Conservation (phyloP, 164 flowering plant species). For the Amborella trichopoda region DNA sequence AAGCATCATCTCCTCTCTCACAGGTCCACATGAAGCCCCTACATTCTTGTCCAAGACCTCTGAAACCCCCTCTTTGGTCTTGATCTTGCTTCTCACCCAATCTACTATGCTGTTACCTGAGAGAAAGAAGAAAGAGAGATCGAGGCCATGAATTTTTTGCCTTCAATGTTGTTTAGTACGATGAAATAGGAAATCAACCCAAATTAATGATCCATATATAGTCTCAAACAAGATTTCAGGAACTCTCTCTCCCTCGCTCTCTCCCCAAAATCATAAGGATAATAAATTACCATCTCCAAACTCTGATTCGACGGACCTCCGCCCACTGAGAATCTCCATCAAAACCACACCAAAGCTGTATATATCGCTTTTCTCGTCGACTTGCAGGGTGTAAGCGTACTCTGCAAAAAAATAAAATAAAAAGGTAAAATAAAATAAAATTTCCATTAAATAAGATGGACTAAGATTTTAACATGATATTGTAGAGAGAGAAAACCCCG, state of each 20-base stretch:
- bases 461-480: too few relatives aligned
- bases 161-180: too few relatives aligned
- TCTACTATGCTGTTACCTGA: constrained; percentile 95
- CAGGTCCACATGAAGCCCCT: constrained; percentile 54
- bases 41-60: constrained; percentile 73
- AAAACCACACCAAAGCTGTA: constrained; percentile 89
- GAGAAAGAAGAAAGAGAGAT: too few relatives aligned
- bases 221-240: too few relatives aligned
- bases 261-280: too few relatives aligned
- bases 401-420: constrained; percentile 33
- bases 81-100: constrained; percentile 72
- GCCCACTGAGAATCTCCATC: constrained; percentile 80
- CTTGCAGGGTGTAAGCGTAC: constrained; percentile 92
- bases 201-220: too few relatives aligned
- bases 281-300: constrained; percentile 97
- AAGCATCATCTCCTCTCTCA: constrained; percentile 86
- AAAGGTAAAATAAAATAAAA: too few relatives aligned
- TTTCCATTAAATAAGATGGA: too few relatives aligned
- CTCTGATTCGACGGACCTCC: constrained; percentile 65
- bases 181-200: too few relatives aligned
- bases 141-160: too few relatives aligned
- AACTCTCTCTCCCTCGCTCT: too few relatives aligned
- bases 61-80: constrained; percentile 44
- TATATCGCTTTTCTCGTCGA: constrained; percentile 95
- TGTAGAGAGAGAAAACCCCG: too few relatives aligned